phyloP scores from a whole-genome alignment of 2,329 filamentous ascomycete genomes.

The Penicillium verrucosum region DNA sequence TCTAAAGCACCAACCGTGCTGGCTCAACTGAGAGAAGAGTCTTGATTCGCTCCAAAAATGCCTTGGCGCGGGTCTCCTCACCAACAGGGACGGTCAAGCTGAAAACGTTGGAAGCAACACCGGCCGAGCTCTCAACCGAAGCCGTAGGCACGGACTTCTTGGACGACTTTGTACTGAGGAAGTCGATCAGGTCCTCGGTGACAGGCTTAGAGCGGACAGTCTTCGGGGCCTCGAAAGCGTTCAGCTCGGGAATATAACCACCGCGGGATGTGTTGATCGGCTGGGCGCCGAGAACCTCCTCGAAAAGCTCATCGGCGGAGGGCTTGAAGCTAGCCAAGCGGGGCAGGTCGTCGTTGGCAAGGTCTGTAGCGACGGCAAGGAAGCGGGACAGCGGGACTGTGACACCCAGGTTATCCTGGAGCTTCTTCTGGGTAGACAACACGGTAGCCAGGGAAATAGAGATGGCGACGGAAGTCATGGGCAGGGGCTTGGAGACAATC shows the following conservation, averaged over 20 bases:
- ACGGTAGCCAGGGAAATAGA: slow-evolving; percentile 77
- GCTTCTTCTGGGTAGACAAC: slow-evolving; percentile 73
- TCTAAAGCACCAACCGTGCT: slow-evolving; percentile 63
- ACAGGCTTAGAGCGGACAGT: slow-evolving; percentile 36
- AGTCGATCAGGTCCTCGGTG: slow-evolving; percentile 78
- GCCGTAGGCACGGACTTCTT: slow-evolving; percentile 31
- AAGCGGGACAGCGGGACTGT: slow-evolving; percentile 83
- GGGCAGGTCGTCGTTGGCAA: slow-evolving; percentile 86
- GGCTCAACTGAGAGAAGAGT: slow-evolving; percentile 76
- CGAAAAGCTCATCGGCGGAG: slow-evolving; percentile 79
- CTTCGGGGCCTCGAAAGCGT: slow-evolving; percentile 42
- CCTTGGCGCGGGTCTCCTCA: slow-evolving; percentile 76
- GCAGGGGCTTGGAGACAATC: slow-evolving; percentile 27
- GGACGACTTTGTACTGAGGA: slow-evolving; percentile 57
- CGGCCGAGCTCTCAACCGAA: slow-evolving; percentile 40
- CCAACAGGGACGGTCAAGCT: slow-evolving; percentile 73
- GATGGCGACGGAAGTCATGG: slow-evolving; percentile 55
- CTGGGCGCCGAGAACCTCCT: slow-evolving; percentile 70
- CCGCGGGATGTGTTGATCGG: slow-evolving; percentile 51
- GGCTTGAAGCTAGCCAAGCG: slow-evolving; percentile 61
- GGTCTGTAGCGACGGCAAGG: slow-evolving; percentile 75
- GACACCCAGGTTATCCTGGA: slow-evolving; percentile 73
- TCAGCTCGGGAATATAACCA: slow-evolving; percentile 70
- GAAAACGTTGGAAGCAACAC: slow-evolving; percentile 68
- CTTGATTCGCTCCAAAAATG: slow-evolving; percentile 86